Evolutionary conservation across 2,329 filamentous ascomycete genomes (phyloP), one percentile per base, ranked within the genome.

Genomic region (Aspergillus bombycis): DNA sequence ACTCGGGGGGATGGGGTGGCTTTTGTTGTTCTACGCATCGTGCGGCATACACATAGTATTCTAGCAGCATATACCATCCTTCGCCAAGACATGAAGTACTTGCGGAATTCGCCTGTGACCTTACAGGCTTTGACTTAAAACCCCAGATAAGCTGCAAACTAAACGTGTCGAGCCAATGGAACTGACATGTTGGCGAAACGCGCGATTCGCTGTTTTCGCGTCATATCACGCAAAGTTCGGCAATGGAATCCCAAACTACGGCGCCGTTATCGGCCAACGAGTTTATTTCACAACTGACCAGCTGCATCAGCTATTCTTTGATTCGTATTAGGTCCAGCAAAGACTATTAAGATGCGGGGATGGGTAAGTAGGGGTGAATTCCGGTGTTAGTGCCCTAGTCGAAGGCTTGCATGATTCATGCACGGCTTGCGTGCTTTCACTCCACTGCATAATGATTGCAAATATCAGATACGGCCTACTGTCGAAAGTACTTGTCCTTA

Each of bases 361-460:
- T 50, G 23, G 10, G 52, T 11, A 16, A 8, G 52, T 54, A 23
- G n/a, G 30, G 52, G 19, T 8, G 7, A 36, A 36, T 50, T 26
- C 46, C 26, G 46, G 26, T 32, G 30, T 30, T 19, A 10, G 45
- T 48, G 45, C 21, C 45, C 12, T 48, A 6, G 12, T 26, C 21
- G 23, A 23, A 16, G 45, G 23, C 3, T 50, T 50, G 57, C 58
- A 57, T 57, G 53, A 65, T 57, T 57, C n/a, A 38, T 68, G 64
- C 61, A 65, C 26, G 38, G 57, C 61, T 67, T 65, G 63, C 60
- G 65, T 70, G 70, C 54, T 71, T 50, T 28, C 23, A 23, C 46
- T n/a, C 7, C 23, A 30, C 16, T 16, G 3, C 11, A 8, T 16
- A 50, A 16, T 6, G 16, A 11, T 50, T 30, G 16, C 14, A 4